Percentiles rank a stretch among this genome's conserved stretches.
phyloP scores from a whole-genome alignment of 2,329 filamentous ascomycete genomes.

The Penicillium vulpinum region DNA sequence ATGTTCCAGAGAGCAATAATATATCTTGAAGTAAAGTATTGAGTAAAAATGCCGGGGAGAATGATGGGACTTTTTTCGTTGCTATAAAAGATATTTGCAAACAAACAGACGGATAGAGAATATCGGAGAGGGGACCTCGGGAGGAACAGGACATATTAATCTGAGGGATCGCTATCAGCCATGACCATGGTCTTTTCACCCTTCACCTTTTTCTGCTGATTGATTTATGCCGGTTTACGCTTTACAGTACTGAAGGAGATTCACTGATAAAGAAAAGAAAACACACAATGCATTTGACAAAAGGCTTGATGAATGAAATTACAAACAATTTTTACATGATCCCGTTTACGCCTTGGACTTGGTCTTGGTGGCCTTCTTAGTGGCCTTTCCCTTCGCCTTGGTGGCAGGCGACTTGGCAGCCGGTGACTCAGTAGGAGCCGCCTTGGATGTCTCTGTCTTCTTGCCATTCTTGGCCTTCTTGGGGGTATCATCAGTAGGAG shows the following conservation, averaged over 20 bases:
- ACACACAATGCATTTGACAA: slow-evolving; percentile 19
- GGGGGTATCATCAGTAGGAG: slow-evolving; percentile 31
- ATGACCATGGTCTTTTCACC: neutral
- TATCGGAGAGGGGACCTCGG: neutral
- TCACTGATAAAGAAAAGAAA: neutral
- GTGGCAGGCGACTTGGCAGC: slow-evolving; percentile 20
- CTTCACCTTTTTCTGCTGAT: neutral
- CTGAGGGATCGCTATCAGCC: neutral
- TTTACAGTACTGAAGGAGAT: neutral
- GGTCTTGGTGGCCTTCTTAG: slow-evolving; percentile 34
- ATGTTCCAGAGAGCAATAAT: neutral
- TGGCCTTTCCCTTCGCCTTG: slow-evolving; percentile 28
- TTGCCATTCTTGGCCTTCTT: slow-evolving; percentile 40
- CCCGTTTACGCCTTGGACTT: slow-evolving; percentile 32
- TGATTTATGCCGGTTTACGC: neutral
- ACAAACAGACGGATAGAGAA: neutral
- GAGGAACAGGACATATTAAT: neutral
- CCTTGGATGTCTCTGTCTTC: slow-evolving; percentile 30
- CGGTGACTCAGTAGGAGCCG: slow-evolving; percentile 24
- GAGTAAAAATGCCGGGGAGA: neutral
- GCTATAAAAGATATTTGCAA: neutral
- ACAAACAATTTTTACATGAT: slow-evolving; percentile 23
- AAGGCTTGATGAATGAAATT: slow-evolving; percentile 21
- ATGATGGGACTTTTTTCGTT: no score
- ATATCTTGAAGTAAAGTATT: neutral